Evolutionary conservation across 208 protist species (phyloP).

Genomic region (Leptomonas pyrrhocoris): DNA sequence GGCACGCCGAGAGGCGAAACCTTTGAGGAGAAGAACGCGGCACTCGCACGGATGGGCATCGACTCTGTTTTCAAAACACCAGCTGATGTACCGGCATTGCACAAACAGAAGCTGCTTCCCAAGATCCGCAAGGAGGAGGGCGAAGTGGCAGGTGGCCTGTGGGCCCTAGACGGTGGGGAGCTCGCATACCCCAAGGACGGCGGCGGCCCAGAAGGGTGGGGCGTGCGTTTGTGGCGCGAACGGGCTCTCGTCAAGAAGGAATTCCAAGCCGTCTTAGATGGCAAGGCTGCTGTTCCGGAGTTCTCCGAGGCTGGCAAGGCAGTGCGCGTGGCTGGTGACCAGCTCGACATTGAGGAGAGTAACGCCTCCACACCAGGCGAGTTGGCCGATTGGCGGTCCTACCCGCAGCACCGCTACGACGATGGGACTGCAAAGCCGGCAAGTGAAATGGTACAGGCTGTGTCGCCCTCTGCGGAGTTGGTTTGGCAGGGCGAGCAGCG

Average conservation of each 20-base stretch:
- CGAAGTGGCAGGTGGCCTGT: conserved; percentile 79
- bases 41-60: conserved; percentile 81
- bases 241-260: conserved; percentile 71
- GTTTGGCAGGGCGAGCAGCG: conserved; percentile 80
- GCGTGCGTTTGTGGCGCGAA: conserved; percentile 87
- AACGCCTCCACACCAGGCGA: conserved; percentile 62
- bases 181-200: conserved; percentile 86
- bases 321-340: conserved; percentile 62
- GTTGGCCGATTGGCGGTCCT: conserved; percentile 71
- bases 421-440: conserved; percentile 59
- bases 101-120: conserved; percentile 67
- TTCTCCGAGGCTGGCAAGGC: conserved; percentile 70
- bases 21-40: conserved; percentile 88
- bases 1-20: conserved; percentile 80
- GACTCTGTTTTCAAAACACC: conserved; percentile 65
- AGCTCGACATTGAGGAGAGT: conserved; percentile 87
- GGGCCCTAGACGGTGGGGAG: conserved; percentile 87
- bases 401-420: conserved; percentile 76
- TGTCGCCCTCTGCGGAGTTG: conserved; percentile 70
- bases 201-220: conserved; percentile 82
- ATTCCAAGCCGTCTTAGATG: conserved; percentile 64
- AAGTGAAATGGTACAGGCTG: conserved; percentile 62
- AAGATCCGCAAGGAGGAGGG: conserved; percentile 67
- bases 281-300: conserved; percentile 38
- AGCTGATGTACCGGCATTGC: conserved; percentile 58